phyloP scores from a whole-genome alignment of 1,284 basidiomycete genomes.

The Tilletia indica region DNA sequence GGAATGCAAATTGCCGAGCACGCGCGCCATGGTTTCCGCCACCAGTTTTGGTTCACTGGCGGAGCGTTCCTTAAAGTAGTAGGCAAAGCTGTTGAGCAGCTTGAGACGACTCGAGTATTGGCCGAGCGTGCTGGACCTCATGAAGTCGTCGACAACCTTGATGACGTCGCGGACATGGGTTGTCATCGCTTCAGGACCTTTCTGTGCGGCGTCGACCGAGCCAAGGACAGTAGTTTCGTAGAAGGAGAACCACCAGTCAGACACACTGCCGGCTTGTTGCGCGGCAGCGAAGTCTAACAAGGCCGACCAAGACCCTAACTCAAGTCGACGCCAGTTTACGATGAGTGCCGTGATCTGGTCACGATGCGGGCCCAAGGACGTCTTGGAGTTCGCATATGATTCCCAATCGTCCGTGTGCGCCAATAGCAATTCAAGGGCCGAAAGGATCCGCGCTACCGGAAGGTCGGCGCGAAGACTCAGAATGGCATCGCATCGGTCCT shows the following conservation, averaged over 20 bases:
- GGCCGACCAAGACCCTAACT: slow-evolving; percentile 81
- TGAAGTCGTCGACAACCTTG: slow-evolving; percentile 77
- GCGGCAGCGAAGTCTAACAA: slow-evolving; percentile 65
- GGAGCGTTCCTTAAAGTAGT: slow-evolving; percentile 31
- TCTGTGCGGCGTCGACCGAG: slow-evolving; percentile 35
- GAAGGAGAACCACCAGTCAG: slow-evolving; percentile 87
- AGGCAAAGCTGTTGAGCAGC: slow-evolving; percentile 71
- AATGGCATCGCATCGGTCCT: slow-evolving; percentile 71
- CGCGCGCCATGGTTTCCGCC: slow-evolving; percentile 52
- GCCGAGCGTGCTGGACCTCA: slow-evolving; percentile 76
- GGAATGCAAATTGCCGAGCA: slow-evolving; percentile 69
- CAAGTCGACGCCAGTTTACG: slow-evolving; percentile 84
- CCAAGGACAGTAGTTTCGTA: slow-evolving; percentile 73
- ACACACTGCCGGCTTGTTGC: slow-evolving; percentile 58
- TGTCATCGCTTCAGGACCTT: slow-evolving; percentile 57
- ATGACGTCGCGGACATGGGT: slow-evolving; percentile 70
- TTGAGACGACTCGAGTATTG: slow-evolving; percentile 73
- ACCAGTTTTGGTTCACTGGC: slow-evolving; percentile 27
- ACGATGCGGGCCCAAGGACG: slow-evolving; percentile 72
- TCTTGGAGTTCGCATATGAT: slow-evolving; percentile 82
- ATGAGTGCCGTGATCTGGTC: slow-evolving; percentile 71
- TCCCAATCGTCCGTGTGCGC: slow-evolving; percentile 95
- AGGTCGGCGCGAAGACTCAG: slow-evolving; percentile 68
- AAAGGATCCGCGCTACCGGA: slow-evolving; percentile 79
- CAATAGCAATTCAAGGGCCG: slow-evolving; percentile 81